Evolutionary conservation across 441 rosid genomes (phyloP).

Genomic region (Populus tomentosa): DNA sequence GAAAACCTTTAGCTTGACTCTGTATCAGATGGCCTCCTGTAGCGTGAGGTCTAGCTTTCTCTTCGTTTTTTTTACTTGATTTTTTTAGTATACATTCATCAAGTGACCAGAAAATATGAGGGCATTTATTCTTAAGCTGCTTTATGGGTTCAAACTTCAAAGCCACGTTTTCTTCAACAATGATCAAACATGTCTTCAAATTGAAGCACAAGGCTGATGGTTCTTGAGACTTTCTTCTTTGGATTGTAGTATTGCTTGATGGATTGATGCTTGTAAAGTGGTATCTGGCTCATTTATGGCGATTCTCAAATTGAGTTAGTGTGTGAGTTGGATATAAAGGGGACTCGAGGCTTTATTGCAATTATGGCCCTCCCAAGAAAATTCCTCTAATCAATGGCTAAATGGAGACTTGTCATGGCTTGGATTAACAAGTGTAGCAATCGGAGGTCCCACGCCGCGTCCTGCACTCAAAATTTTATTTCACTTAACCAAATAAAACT

Average conservation of each 20-base stretch:
- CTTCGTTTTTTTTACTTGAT: neutral
- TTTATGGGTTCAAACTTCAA: neutral
- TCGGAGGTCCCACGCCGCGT: too few relatives aligned
- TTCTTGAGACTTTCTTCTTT: neutral
- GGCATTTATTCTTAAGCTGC: neutral
- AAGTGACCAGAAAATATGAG: neutral
- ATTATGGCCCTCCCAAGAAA: neutral
- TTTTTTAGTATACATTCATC: neutral
- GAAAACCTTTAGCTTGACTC: neutral
- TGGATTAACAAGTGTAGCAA: neutral
- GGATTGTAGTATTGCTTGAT: neutral
- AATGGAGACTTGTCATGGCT: neutral
- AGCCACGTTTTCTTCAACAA: neutral
- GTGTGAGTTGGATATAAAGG: neutral
- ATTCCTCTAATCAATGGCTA: neutral
- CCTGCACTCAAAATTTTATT: too few relatives aligned
- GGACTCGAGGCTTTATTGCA: neutral
- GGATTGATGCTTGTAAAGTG: neutral
- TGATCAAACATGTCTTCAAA: neutral
- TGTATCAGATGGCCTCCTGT: neutral
- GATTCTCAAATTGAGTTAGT: neutral
- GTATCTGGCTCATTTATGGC: too few relatives aligned
- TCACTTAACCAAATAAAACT: too few relatives aligned
- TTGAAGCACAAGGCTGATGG: neutral
- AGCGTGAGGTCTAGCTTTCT: neutral